phyloP scores from a whole-genome alignment of 2,329 filamentous ascomycete species.

The Paracamarosporium sp. region DNA sequence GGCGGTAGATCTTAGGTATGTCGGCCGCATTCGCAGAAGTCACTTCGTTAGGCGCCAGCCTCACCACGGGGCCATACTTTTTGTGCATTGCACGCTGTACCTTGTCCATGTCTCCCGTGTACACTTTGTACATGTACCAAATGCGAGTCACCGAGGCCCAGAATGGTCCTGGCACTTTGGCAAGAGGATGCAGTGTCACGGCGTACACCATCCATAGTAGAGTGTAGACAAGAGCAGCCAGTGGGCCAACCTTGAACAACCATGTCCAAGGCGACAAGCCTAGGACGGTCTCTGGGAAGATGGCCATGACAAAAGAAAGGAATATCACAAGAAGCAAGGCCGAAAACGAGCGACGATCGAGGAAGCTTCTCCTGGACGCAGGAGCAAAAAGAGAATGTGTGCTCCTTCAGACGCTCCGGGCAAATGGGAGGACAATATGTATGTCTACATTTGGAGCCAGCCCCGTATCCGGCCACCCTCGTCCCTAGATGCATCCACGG shows the following conservation, averaged over 20 bases:
- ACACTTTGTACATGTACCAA: constrained; percentile 23
- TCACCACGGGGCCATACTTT: constrained; percentile 18
- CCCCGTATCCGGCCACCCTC: not conserved
- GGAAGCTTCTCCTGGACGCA: not conserved
- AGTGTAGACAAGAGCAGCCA: constrained; percentile 7
- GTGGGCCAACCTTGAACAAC: constrained; percentile 1
- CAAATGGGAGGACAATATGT: not conserved
- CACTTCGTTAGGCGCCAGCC: constrained; percentile 28
- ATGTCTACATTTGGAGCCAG: not conserved
- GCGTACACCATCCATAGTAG: constrained; percentile 21
- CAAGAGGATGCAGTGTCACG: constrained; percentile 19
- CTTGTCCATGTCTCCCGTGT: constrained; percentile 17
- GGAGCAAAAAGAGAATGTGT: not conserved
- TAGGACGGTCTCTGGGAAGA: constrained; percentile 7
- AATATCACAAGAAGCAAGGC: not conserved
- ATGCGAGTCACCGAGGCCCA: constrained; percentile 23
- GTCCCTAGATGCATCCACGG: not conserved
- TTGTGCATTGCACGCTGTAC: constrained; percentile 19
- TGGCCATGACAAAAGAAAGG: constrained; percentile 1
- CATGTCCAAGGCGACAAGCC: constrained; percentile 5
- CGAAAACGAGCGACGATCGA: not conserved
- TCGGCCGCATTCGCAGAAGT: constrained; percentile 14
- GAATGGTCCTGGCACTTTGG: constrained; percentile 22
- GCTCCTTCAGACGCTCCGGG: not conserved
- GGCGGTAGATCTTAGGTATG: constrained; percentile 22